Conservation (phyloP, 73 alveolate genomes). For the Paramecium biaurelia region DNA sequence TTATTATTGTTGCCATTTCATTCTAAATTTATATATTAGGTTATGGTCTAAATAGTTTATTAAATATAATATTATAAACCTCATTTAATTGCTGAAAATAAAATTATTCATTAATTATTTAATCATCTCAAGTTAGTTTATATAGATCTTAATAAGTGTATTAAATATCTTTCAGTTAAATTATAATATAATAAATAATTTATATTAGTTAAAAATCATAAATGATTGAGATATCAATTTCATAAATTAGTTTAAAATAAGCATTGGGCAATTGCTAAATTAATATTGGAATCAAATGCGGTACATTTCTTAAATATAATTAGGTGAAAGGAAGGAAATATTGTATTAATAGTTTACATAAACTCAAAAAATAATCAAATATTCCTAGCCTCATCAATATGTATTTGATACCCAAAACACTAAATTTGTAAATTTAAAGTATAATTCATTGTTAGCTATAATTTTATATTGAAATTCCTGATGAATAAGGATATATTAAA, state of each 20-base stretch:
- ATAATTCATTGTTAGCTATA: not conserved
- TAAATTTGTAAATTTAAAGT: not conserved
- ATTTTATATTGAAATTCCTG: conserved; percentile 7
- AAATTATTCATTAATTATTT: conserved; percentile 2
- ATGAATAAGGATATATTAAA: conserved; percentile 15
- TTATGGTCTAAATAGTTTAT: not conserved
- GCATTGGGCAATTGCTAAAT: conserved; percentile 1
- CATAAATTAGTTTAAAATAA: not conserved
- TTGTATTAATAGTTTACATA: not conserved
- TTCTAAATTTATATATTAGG: not conserved
- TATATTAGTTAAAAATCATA: not conserved
- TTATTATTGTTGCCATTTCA: not conserved
- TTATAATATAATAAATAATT: not conserved
- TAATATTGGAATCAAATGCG: not conserved
- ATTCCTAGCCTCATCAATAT: not conserved
- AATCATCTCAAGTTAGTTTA: not conserved
- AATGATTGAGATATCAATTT: not conserved
- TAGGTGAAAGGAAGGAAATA: conserved; percentile 22
- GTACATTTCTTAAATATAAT: not conserved
- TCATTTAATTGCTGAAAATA: conserved; percentile 3
- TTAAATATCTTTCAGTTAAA: not conserved
- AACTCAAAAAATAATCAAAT: not conserved
- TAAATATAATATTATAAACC: not conserved
- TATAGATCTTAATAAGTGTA: not conserved
- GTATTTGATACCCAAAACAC: not conserved